Conservation (phyloP, 805 yeast genomes). For the Diddensiella transvaalensis region DNA sequence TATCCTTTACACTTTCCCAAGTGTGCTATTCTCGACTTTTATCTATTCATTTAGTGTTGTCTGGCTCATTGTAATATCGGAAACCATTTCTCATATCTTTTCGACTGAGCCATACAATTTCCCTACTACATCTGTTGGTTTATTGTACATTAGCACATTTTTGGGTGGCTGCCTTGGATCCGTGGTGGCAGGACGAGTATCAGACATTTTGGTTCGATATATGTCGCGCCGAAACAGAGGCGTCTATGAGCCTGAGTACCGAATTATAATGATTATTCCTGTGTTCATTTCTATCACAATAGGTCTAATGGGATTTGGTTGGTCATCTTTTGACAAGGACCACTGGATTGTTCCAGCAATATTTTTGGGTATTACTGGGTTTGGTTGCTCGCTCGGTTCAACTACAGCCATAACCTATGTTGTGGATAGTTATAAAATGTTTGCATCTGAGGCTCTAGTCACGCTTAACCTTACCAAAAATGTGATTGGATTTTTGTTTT, state of each 20-base stretch:
- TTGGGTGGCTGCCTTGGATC: slow-evolving; percentile 58
- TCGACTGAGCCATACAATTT: slow-evolving; percentile 43
- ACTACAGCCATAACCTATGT: slow-evolving; percentile 59
- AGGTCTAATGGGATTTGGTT: slow-evolving; percentile 63
- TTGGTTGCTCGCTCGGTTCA: slow-evolving; percentile 59
- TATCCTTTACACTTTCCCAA: slow-evolving; percentile 46
- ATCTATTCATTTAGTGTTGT: slow-evolving; percentile 56
- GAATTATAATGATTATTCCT: slow-evolving; percentile 52
- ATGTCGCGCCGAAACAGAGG: slow-evolving; percentile 49
- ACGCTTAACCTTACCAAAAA: slow-evolving; percentile 54
- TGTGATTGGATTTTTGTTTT: slow-evolving; percentile 51
- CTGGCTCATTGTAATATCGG: slow-evolving; percentile 61
- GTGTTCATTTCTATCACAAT: slow-evolving; percentile 41
- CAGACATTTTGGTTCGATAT: slow-evolving; percentile 46
- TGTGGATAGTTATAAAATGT: slow-evolving; percentile 54
- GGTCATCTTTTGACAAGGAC: slow-evolving; percentile 48
- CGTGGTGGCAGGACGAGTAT: slow-evolving; percentile 46
- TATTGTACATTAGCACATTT: slow-evolving; percentile 54
- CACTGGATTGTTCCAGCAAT: slow-evolving; percentile 56
- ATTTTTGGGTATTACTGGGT: slow-evolving; percentile 53
- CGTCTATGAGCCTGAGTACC: slow-evolving; percentile 59
- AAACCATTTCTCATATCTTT: slow-evolving; percentile 51
- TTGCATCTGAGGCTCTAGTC: slow-evolving; percentile 57
- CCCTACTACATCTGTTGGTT: slow-evolving; percentile 45
- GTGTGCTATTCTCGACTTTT: slow-evolving; percentile 48